A percentile compares a stretch with the other conserved stretches of the same genome.
Evolutionary conservation across 805 yeast genomes (phyloP).

Genomic region (Pichia membranifaciens): DNA sequence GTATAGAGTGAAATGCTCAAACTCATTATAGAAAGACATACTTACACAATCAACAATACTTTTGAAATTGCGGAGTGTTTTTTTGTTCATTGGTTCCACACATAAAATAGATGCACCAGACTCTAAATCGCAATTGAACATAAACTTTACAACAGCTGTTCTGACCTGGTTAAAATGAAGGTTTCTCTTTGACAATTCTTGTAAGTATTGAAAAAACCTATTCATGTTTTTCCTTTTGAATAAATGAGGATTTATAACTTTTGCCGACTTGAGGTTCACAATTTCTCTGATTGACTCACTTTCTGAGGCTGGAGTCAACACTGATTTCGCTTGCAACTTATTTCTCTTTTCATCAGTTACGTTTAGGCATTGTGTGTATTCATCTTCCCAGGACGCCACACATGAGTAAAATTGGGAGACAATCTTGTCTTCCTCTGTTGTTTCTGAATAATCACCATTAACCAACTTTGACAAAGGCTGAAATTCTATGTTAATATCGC

Average conservation of each 20-base stretch:
- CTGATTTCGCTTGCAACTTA: neutral
- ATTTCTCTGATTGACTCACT: slow-evolving; percentile 28
- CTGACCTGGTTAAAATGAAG: slow-evolving; percentile 28
- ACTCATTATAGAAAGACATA: slow-evolving; percentile 18
- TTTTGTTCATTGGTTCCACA: slow-evolving; percentile 4
- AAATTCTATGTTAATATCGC: slow-evolving; percentile 36
- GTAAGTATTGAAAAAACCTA: slow-evolving; percentile 15
- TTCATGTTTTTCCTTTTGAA: slow-evolving; percentile 20
- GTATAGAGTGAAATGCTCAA: slow-evolving; percentile 9
- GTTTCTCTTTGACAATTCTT: slow-evolving; percentile 14
- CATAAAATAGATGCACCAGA: neutral
- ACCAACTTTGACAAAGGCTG: slow-evolving; percentile 37
- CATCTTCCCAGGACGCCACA: slow-evolving; percentile 19
- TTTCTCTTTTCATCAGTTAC: slow-evolving; percentile 16
- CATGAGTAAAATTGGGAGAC: slow-evolving; percentile 10
- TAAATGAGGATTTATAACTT: slow-evolving; percentile 7
- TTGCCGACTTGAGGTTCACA: slow-evolving; percentile 18
- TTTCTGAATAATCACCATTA: neutral
- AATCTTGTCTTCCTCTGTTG: neutral
- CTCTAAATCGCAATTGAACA: slow-evolving; percentile 13
- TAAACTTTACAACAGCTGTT: slow-evolving; percentile 20
- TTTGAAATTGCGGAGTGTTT: slow-evolving; percentile 19
- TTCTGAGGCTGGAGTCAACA: neutral
- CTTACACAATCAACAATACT: slow-evolving; percentile 26
- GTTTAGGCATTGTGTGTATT: slow-evolving; percentile 20